These are phyloP conservation scores for Cyamopsis tetragonoloba DNA, from an alignment of 306 rosid species.

Conservation along the genomic window DNA sequence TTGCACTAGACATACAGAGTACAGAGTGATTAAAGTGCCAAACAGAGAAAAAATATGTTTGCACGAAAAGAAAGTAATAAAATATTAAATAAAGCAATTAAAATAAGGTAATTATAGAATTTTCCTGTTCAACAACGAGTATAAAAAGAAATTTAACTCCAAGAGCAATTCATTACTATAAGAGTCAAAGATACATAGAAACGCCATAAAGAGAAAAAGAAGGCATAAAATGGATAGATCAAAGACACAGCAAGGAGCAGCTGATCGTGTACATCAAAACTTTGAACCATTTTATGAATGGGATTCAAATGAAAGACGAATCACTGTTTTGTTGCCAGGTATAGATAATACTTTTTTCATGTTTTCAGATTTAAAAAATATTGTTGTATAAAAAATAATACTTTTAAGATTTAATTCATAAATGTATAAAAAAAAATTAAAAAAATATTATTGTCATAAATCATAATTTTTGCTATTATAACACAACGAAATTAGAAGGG, in stretches of 20 bases:
- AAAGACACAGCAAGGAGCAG: conserved; percentile 1
- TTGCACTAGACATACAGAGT: conserved; percentile 12
- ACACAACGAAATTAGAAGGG: too few relatives aligned
- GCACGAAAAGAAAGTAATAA: conserved; percentile 38
- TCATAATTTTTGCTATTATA: too few relatives aligned
- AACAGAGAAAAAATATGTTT: conserved; percentile 19
- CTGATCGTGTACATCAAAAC: conserved; percentile 39
- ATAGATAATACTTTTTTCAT: not conserved
- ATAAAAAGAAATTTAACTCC: conserved; percentile 31
- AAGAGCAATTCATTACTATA: not conserved
- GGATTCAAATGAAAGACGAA: conserved; percentile 29
- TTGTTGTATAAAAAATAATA: too few relatives aligned
- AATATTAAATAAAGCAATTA: not conserved
- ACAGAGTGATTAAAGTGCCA: too few relatives aligned
- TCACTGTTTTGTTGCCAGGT: conserved; percentile 56
- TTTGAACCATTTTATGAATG: conserved; percentile 46
- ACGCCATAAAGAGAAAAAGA: not conserved
- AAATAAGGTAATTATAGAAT: conserved; percentile 2
- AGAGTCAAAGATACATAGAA: conserved; percentile 14
- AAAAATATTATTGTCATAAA: too few relatives aligned
- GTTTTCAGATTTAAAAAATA: too few relatives aligned
- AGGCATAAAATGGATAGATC: not conserved
- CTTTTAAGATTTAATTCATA: too few relatives aligned
- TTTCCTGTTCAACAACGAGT: not conserved
- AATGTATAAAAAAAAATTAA: too few relatives aligned